Evolutionary conservation across 225 moss, liverwort and hornwort genomes (phyloP), one percentile per base, ranked within the genome.

Genomic region (Lunularia cruciata): DNA sequence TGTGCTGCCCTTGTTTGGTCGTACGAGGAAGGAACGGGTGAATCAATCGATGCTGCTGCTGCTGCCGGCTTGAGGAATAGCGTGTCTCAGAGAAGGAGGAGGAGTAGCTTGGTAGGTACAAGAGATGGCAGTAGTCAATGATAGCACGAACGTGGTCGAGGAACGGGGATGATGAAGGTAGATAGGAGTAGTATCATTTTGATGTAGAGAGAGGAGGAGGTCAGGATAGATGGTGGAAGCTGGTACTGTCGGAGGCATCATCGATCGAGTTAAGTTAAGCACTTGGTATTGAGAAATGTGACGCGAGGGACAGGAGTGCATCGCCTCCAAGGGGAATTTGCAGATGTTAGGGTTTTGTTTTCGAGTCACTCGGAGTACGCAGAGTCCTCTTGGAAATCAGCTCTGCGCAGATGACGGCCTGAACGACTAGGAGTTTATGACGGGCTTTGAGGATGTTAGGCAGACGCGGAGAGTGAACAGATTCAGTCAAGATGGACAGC

Each of bases 331-430:
- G 23, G 40, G 39, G 36, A 25, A 39, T 61, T 61, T 25, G 39
- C 61, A 61, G 61, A 61, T 61, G 61, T 40, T 61, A 61, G 61
- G 61, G 61, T 61, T 61, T 61, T 39, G 15, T 12, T 22, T 38
- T 61, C 61, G 27, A 25, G 25, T 38, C 39, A 11, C 12, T 25
- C 2, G 61, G 25, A 6, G 40, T 26, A 40, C 7, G 39, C 39
- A 25, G 61, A 40, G 23, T 61, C 22, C 39, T 39, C n/a, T n/a
- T n/a, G 0, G 61, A 25, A 61, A 61, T 40, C 40, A 25, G 23
- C 58, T 39, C 39, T 0, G 6, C n/a, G 2, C n/a, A 20, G 13
- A 15, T 19, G 36, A 5, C 37, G 22, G 35, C 8, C 36, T 60
- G 36, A 60, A 14, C 22, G 37, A 38, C 13, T 12, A 40, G 38